Base-by-base conservation (phyloP, 148 eudicot genomes). In the Simmondsia chinensis region DNA sequence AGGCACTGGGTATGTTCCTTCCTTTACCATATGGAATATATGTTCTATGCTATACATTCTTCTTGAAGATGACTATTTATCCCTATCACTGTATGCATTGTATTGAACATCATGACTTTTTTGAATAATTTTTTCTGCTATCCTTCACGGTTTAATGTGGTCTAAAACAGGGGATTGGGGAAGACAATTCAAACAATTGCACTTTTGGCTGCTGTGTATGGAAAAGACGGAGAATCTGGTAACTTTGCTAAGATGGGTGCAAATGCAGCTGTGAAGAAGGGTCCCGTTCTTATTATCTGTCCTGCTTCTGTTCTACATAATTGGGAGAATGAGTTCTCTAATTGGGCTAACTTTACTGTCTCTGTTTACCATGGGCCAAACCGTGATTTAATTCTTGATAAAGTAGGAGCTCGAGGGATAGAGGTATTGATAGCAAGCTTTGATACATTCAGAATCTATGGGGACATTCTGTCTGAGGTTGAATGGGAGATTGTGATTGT, bases 141-240 rank as follows among this genome's bases (percentile, higher is more conserved):
- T 37, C 26, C 18, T n/a, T 50, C 42, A 7, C 37, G 32, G 26
- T 61, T 53, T 9, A 16, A 36, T 11, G 11, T 50, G 41, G 20
- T 33, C 21, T 54, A 43, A 36, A 48, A 43, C 53, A 91, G 99
- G 99, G 99, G 99, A 43, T 40, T 91, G 52, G 99, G 99, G 37
- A 91, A 91, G 77, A 91, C 99, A 43, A 91, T 91, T 39, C 99
- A 91, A 52, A 77, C 95, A 60, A 91, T 91, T 64, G 99, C 99
- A 33, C 79, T 91, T 59, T 74, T 91, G 58, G 82, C 95, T 59
- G 99, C 99, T 58, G 88, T 91, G 11, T 85, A 36, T 61, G 79
- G 61, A 16, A 85, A 86, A 63, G 99, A 77, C 57, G 84, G 71
- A 49, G 94, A 82, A 14, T 20, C 49, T 15, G 62, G 16, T 29